Evolutionary conservation across 1,284 basidiomycete genomes (phyloP), one percentile per base, ranked within the genome.

Genomic region (Earliella scabrosa): DNA sequence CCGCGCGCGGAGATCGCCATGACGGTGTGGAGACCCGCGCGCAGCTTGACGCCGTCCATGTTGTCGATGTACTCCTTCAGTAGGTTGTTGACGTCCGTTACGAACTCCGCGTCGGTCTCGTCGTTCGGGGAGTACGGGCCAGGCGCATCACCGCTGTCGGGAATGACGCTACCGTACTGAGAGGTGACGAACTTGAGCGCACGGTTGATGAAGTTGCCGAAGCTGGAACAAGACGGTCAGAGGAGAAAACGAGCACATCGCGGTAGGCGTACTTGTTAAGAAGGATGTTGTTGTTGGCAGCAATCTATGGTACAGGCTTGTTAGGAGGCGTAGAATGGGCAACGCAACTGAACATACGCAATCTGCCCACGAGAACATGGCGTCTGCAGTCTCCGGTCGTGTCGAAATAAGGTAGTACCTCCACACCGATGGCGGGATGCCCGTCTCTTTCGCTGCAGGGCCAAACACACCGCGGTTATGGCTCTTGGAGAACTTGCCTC

Each of bases 171-270:
- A 58, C 88, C 82, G 73, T 92, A 97, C 72, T 96, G 95, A 32
- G 93, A 92, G 13, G 89, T 85, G 48, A 95, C 84, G 68, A 99
- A 99, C 73, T 97, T 98, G 70, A 98, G 79, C 14, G 86, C 83
- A 44, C 97, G 92, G 74, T 99, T 99, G 64, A 98, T 93, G 73
- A 98, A 99, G 80, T 99, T 99, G 54, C 97, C 97, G 62, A 99
- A 90, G 77, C 90, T 93, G 51, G 31, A 32, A 23, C 24, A 18
- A n/a, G 31, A 57, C 26, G 60, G 56, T 64, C 20, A 65, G 49
- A 16, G 24, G 35, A 16, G 18, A 14, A n/a, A n/a, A n/a, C n/a
- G 39, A 20, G 3, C 9, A 3, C 2, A 9, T 23, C 3, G n/a
- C 11, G 38, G 20, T n/a, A 20, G 20, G 66, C 78, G 64, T 59